A percentile compares a stretch with the other conserved stretches of the same genome.
phyloP scores from a whole-genome alignment of 2,329 filamentous ascomycete species.

The Claviceps africana region DNA sequence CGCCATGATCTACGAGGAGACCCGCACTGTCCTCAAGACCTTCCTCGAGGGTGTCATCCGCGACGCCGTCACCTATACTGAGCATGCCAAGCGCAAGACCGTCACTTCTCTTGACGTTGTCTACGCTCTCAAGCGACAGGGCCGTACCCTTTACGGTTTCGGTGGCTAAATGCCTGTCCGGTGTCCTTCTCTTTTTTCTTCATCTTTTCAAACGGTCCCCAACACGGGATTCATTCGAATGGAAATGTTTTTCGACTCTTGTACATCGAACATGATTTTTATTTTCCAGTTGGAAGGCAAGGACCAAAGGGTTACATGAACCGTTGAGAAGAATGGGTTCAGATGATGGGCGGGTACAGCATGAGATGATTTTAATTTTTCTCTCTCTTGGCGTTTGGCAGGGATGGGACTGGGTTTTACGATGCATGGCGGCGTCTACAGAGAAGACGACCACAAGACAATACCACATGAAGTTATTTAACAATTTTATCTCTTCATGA shows the following conservation, averaged over 20 bases:
- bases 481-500: not conserved
- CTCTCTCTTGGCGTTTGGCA: slow-evolving; percentile 3
- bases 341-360: slow-evolving; percentile 13
- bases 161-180: slow-evolving; percentile 49
- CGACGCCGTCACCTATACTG: slow-evolving; percentile 64
- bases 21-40: slow-evolving; percentile 62
- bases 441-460: slow-evolving; percentile 15
- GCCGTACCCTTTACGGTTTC: slow-evolving; percentile 75
- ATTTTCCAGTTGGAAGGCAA: not conserved
- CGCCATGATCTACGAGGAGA: slow-evolving; percentile 78
- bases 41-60: slow-evolving; percentile 67
- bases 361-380: slow-evolving; percentile 11
- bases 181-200: not conserved
- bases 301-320: not conserved
- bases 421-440: slow-evolving; percentile 17
- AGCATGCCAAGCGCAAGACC: slow-evolving; percentile 72
- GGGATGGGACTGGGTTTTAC: slow-evolving; percentile 2
- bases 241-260: not conserved
- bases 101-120: slow-evolving; percentile 57
- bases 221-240: not conserved
- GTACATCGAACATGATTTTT: slow-evolving; percentile 4
- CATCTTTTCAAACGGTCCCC: not conserved
- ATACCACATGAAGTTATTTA: slow-evolving; percentile 7
- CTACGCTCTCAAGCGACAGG: slow-evolving; percentile 55
- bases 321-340: slow-evolving; percentile 2